Evolutionary conservation across 1,284 basidiomycete species (phyloP), one percentile per base, ranked within the genome.

Genomic region (Dichomitus squalens): DNA sequence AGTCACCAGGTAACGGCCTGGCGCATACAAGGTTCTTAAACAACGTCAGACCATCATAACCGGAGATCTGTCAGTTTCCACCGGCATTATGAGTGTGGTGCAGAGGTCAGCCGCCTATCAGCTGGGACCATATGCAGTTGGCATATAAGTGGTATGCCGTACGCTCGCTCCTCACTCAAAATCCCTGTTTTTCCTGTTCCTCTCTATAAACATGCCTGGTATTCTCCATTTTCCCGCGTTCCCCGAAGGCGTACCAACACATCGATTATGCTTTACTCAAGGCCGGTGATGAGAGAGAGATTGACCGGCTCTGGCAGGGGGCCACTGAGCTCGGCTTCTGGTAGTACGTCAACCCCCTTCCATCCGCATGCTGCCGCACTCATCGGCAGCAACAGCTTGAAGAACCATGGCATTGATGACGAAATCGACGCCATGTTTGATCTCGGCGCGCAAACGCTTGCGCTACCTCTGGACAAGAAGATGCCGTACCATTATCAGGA

Each of bases 401-500:
- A 74, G 62, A 74, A 75, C 53, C 70, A 75, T 51, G 72, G 70
- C 2, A 64, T 66, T 20, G 71, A 74, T 21, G 58, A 51, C 4
- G 68, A 68, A 27, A 70, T 70, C 7, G 64, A 71, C 16, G 65
- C 60, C 2, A 73, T 75, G 70, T 74, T 75, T 49, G 68, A 67
- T 2, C 64, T 74, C 63, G 74, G 75, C 5, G 58, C 64, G 7
- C 66, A 70, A 41, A 74, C 71, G 0, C 70, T 75, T 58, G 52
- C 50, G 0, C 60, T 75, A 0, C 69, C 73, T 0, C 36, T 68
- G 1, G 72, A 71, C 5, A 72, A 75, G 55, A 72, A 75, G 48
- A 64, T 72, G 64, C 65, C 68, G 52, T 75, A 65, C 46, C 68
- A 72, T 41, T 72, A 73, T 36, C 72, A 70, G 12, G 67, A 74